A percentile compares a stretch with the other conserved stretches of the same genome.
Conservation (phyloP, 2,329 filamentous ascomycete species). For the Aspergillaceae sp. region DNA sequence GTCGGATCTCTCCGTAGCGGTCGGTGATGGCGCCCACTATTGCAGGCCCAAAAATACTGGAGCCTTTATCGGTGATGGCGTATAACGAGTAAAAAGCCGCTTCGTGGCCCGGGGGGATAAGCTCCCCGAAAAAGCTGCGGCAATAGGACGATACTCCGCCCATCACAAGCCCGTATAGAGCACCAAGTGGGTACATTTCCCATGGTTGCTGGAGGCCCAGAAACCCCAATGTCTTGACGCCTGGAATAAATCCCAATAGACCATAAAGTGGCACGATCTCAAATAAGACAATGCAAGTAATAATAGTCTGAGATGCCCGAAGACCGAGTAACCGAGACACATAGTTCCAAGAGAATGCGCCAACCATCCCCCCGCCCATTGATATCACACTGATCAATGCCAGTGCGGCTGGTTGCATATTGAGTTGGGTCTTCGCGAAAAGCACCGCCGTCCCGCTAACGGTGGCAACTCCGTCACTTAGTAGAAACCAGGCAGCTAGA, state of each 20-base stretch:
- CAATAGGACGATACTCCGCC: conserved; percentile 92
- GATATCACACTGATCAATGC: conserved; percentile 91
- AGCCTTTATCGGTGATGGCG: conserved; percentile 95
- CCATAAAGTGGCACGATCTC: conserved; percentile 91
- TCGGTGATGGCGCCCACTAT: conserved; percentile 93
- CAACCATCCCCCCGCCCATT: conserved; percentile 72
- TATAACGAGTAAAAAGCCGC: conserved; percentile 95
- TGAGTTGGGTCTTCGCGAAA: conserved; percentile 86
- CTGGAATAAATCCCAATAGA: conserved; percentile 75
- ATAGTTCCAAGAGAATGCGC: conserved; percentile 82
- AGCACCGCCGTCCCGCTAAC: conserved; percentile 90
- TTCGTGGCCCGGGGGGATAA: conserved; percentile 90
- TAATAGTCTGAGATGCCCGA: conserved; percentile 74
- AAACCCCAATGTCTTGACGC: conserved; percentile 64
- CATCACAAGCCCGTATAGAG: conserved; percentile 85
- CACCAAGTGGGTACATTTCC: conserved; percentile 93
- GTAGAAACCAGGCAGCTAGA: conserved; percentile 82
- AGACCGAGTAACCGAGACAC: conserved; percentile 63
- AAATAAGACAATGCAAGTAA: conserved; percentile 84
- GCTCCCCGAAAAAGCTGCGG: conserved; percentile 80
- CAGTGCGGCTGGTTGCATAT: conserved; percentile 80
- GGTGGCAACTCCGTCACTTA: conserved; percentile 90
- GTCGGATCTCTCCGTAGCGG: conserved; percentile 66
- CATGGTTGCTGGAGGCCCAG: conserved; percentile 84
- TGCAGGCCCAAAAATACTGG: conserved; percentile 83